Evolutionary conservation across 2,329 filamentous ascomycete species (phyloP).

Genomic region (Trichoderma polysporum): DNA sequence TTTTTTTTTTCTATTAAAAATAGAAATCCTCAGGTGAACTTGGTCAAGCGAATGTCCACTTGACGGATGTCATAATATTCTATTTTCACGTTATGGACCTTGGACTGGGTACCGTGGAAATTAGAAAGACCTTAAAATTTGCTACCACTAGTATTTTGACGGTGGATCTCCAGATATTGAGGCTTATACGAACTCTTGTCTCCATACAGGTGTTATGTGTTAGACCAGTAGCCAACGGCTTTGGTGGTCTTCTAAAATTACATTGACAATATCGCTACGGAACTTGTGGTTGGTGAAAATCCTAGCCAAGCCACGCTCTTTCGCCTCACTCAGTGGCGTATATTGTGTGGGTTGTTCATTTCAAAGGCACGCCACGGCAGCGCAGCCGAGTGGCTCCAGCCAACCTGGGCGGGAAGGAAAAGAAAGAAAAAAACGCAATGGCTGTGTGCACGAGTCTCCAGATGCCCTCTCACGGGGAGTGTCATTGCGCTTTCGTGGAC

Average conservation of each 20-base stretch:
- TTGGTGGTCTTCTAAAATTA: slow-evolving; percentile 7
- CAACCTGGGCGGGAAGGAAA: background rate
- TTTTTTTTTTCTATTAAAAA: background rate
- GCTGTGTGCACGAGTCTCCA: slow-evolving; percentile 10
- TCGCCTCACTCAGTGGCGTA: background rate
- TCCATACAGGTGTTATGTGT: background rate
- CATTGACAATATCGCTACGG: slow-evolving; percentile 7
- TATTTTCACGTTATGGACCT: slow-evolving; percentile 2
- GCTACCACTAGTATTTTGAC: background rate
- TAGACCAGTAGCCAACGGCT: background rate
- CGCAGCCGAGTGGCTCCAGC: slow-evolving; percentile 18
- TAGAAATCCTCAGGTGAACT: slow-evolving; percentile 3
- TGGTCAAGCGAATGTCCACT: background rate
- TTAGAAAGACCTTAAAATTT: background rate
- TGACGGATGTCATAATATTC: background rate
- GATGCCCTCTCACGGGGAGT: background rate
- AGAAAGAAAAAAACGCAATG: background rate
- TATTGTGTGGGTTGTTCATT: slow-evolving; percentile 12
- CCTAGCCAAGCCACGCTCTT: background rate
- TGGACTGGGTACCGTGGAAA: slow-evolving; percentile 4
- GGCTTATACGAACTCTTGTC: background rate
- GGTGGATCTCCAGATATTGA: slow-evolving; percentile 15
- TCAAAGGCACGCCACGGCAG: slow-evolving; percentile 9
- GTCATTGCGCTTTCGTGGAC: background rate
- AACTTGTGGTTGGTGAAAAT: background rate